Evolutionary conservation across 2,329 filamentous ascomycete species (phyloP).

Genomic region (Penicillium sp.): DNA sequence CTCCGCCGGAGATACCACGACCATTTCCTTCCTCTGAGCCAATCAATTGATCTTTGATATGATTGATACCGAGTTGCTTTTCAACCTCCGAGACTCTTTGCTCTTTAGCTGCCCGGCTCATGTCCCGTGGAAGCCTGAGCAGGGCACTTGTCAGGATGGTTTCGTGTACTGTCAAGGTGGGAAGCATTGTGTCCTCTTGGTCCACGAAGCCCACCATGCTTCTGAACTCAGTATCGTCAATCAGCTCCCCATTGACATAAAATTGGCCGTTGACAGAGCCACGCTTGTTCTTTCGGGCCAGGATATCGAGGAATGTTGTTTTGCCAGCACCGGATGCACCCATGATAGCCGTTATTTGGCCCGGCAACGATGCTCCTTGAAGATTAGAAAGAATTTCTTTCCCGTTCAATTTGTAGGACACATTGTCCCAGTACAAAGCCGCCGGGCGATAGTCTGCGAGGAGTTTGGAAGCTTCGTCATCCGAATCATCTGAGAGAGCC

Average conservation of each 20-base stretch:
- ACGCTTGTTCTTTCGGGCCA: slow-evolving; percentile 95
- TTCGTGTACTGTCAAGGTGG: slow-evolving; percentile 94
- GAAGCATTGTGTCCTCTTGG: slow-evolving; percentile 94
- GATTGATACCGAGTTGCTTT: slow-evolving; percentile 88
- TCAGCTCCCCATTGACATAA: slow-evolving; percentile 88
- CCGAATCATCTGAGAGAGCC: slow-evolving; percentile 76
- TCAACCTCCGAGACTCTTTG: slow-evolving; percentile 90
- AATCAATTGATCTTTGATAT: slow-evolving; percentile 91
- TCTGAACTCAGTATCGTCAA: slow-evolving; percentile 78
- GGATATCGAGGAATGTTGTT: slow-evolving; percentile 92
- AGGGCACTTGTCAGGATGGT: slow-evolving; percentile 93
- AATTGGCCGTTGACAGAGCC: slow-evolving; percentile 75
- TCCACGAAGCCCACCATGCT: slow-evolving; percentile 95
- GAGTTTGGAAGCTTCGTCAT: slow-evolving; percentile 79
- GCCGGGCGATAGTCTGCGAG: slow-evolving; percentile 91
- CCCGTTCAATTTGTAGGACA: slow-evolving; percentile 81
- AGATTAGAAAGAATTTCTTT: slow-evolving; percentile 79
- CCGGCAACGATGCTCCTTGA: slow-evolving; percentile 81
- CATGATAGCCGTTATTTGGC: slow-evolving; percentile 97
- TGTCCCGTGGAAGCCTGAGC: slow-evolving; percentile 84
- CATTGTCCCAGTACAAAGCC: slow-evolving; percentile 79
- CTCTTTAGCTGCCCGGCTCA: slow-evolving; percentile 83
- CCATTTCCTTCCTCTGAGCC: slow-evolving; percentile 93
- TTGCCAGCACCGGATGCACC: slow-evolving; percentile 96
- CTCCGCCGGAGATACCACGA: slow-evolving; percentile 92